These are phyloP conservation scores for Trichoderma sp. DNA, from an alignment of 2,329 filamentous ascomycete species.

Conservation along the genomic window DNA sequence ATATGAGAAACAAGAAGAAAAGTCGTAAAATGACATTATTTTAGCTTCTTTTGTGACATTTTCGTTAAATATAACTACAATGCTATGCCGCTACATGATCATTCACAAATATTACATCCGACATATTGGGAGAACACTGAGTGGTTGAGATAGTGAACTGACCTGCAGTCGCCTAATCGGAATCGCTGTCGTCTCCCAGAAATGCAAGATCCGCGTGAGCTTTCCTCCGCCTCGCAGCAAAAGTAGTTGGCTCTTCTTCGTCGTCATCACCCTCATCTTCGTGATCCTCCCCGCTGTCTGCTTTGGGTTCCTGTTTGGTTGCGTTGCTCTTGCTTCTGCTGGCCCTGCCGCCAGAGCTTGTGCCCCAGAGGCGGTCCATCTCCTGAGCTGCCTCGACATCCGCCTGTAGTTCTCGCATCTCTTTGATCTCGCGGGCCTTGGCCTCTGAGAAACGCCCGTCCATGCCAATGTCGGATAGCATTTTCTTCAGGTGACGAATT, in stretches of 20 bases:
- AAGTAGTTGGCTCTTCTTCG: slow-evolving; percentile 38
- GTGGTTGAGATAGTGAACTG: slow-evolving; percentile 9
- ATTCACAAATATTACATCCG: not conserved
- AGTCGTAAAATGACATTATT: not conserved
- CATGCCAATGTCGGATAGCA: slow-evolving; percentile 85
- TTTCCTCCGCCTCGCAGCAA: slow-evolving; percentile 50
- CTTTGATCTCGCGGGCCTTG: slow-evolving; percentile 84
- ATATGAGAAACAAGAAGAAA: not conserved
- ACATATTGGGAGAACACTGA: not conserved
- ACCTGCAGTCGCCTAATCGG: slow-evolving; percentile 46
- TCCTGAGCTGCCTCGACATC: slow-evolving; percentile 85
- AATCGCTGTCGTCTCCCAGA: slow-evolving; percentile 69
- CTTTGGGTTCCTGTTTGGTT: slow-evolving; percentile 31
- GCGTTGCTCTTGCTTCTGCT: slow-evolving; percentile 43
- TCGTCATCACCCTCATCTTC: slow-evolving; percentile 36
- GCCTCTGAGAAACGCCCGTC: slow-evolving; percentile 82
- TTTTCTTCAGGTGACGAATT: slow-evolving; percentile 74
- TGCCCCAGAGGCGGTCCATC: slow-evolving; percentile 78
- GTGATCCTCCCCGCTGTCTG: slow-evolving; percentile 36
- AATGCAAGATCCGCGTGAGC: slow-evolving; percentile 62
- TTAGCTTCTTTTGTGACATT: not conserved
- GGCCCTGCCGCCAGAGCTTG: slow-evolving; percentile 43
- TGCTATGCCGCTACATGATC: not conserved
- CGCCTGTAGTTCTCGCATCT: slow-evolving; percentile 77
- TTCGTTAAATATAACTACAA: not conserved